Percentiles rank a stretch among this genome's conserved stretches.
Evolutionary conservation across 495 filamentous ascomycete genomes (phyloP).

Genomic region (Penicillium canescens): DNA sequence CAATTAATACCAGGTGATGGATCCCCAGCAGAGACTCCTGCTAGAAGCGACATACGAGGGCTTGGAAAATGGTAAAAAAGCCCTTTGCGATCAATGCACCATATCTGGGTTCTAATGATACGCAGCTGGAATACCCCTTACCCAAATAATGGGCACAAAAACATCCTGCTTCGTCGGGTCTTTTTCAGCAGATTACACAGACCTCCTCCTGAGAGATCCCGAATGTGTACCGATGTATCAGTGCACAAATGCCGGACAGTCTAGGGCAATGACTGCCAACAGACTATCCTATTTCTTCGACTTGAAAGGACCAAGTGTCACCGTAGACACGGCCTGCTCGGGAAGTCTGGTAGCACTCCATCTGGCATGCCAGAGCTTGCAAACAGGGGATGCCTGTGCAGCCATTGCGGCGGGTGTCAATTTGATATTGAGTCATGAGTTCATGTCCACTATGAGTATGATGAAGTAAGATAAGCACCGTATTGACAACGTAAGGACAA

Average conservation of each 20-base stretch:
- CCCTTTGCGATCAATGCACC: not conserved
- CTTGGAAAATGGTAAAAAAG: slow-evolving; percentile 43
- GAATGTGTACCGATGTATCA: slow-evolving; percentile 32
- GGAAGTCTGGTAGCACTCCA: slow-evolving; percentile 52
- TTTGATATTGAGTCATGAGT: slow-evolving; percentile 30
- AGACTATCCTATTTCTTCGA: slow-evolving; percentile 46
- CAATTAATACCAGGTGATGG: slow-evolving; percentile 29
- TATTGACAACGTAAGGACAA: not conserved
- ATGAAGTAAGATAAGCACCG: slow-evolving; percentile 12
- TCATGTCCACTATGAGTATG: slow-evolving; percentile 23
- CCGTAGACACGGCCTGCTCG: slow-evolving; percentile 55
- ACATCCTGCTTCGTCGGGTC: slow-evolving; percentile 50
- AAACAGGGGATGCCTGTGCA: slow-evolving; percentile 39
- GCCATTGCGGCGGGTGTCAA: slow-evolving; percentile 38
- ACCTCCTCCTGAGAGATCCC: slow-evolving; percentile 29
- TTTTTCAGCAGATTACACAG: slow-evolving; percentile 32
- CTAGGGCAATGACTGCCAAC: slow-evolving; percentile 42
- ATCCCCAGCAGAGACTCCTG: slow-evolving; percentile 52
- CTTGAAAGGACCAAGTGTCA: slow-evolving; percentile 43
- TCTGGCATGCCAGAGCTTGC: slow-evolving; percentile 45
- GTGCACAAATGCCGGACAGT: slow-evolving; percentile 33
- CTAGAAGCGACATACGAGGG: slow-evolving; percentile 63
- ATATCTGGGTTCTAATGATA: not conserved
- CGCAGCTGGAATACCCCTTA: slow-evolving; percentile 30
- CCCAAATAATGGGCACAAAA: slow-evolving; percentile 41